Evolutionary conservation across 2,329 filamentous ascomycete species (phyloP).

Genomic region (Alternaria triticimaculans): DNA sequence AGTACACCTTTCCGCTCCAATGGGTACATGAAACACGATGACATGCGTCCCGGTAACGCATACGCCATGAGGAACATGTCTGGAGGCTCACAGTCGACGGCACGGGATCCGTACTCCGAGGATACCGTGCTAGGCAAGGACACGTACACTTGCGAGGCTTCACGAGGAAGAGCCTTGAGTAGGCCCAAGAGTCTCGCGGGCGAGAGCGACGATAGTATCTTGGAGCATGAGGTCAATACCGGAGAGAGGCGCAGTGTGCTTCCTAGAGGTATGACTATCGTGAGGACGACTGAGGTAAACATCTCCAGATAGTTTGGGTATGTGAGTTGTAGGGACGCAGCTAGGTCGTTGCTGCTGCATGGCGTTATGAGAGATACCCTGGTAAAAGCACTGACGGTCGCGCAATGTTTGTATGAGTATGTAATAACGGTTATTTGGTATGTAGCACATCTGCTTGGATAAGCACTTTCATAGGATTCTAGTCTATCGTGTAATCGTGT

Average conservation of each 20-base stretch:
- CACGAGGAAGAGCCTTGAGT: slow-evolving; percentile 4
- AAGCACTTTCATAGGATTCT: slow-evolving; percentile 8
- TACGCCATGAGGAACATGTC: slow-evolving; percentile 23
- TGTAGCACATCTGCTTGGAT: background rate
- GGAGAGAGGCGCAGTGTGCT: slow-evolving; percentile 16
- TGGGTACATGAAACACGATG: slow-evolving; percentile 25
- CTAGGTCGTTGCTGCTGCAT: background rate
- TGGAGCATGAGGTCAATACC: background rate
- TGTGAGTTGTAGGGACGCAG: background rate
- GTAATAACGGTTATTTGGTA: background rate
- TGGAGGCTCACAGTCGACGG: background rate
- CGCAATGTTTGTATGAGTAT: background rate
- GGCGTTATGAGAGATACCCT: background rate
- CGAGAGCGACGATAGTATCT: slow-evolving; percentile 7
- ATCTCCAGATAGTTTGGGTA: slow-evolving; percentile 9
- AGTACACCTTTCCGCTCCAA: slow-evolving; percentile 21
- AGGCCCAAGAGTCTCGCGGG: background rate
- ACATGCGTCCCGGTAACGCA: background rate
- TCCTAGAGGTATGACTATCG: slow-evolving; percentile 18
- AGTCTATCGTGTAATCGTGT: slow-evolving; percentile 17
- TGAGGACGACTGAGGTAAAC: slow-evolving; percentile 29
- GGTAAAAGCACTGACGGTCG: background rate
- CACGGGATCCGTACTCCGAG: slow-evolving; percentile 17
- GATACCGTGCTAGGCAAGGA: slow-evolving; percentile 16
- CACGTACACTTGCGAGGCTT: slow-evolving; percentile 11